A percentile compares a stretch with the other conserved stretches of the same genome.
These are phyloP conservation scores for Termitomyces heimii DNA, from an alignment of 768 basidiomycete genomes.

Conservation along the genomic window DNA sequence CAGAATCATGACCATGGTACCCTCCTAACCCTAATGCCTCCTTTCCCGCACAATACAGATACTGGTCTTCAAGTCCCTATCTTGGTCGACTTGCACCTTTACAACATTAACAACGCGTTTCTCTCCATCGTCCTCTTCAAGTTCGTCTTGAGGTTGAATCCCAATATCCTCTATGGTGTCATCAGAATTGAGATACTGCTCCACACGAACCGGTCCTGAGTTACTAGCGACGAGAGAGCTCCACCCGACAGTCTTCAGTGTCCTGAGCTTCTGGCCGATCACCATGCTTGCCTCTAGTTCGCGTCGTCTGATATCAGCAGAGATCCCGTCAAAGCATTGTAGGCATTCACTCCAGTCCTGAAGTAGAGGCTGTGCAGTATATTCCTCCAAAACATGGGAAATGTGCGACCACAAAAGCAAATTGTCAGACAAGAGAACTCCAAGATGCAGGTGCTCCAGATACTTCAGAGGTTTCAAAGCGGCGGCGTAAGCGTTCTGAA, in stretches of 20 bases:
- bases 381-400: constrained; percentile 30
- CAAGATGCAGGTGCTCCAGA: constrained; percentile 49
- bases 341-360: constrained; percentile 30
- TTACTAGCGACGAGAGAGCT: constrained; percentile 37
- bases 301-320: constrained; percentile 27
- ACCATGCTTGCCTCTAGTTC: constrained; percentile 44
- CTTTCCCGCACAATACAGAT: constrained; percentile 35
- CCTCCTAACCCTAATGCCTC: constrained; percentile 37
- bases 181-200: constrained; percentile 8
- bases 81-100: background rate
- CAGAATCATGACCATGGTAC: constrained; percentile 34
- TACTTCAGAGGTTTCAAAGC: constrained; percentile 40
- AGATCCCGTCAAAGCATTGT: constrained; percentile 22
- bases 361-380: constrained; percentile 16
- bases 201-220: background rate
- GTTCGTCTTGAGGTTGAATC: constrained; percentile 3
- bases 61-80: constrained; percentile 24
- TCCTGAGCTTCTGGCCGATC: constrained; percentile 38
- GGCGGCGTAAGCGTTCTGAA: constrained; percentile 35
- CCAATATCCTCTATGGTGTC: constrained; percentile 13
- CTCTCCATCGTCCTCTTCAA: background rate
- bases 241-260: constrained; percentile 43
- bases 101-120: background rate
- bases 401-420: constrained; percentile 42
- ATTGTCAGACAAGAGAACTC: constrained; percentile 57